A percentile compares a stretch with the other conserved stretches of the same genome.
phyloP scores from a whole-genome alignment of 2,329 filamentous ascomycete species.

The Colletotrichum zoysiae region DNA sequence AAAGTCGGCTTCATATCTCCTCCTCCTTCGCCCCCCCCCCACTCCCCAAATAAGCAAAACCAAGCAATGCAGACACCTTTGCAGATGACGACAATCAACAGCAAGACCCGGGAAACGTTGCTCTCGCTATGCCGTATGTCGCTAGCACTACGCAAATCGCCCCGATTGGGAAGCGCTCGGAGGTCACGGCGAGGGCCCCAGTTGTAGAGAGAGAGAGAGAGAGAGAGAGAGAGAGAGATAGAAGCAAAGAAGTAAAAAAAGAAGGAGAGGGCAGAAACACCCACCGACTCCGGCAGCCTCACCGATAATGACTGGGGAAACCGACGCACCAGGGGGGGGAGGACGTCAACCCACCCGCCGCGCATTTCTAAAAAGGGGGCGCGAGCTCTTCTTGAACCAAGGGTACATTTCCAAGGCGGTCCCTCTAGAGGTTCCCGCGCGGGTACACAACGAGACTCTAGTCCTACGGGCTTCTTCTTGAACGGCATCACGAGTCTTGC shows the following conservation, averaged over 20 bases:
- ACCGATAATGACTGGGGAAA: neutral
- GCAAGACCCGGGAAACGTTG: neutral
- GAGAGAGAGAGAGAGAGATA: too few relatives aligned
- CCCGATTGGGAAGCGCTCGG: conserved; percentile 16
- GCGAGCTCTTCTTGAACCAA: neutral
- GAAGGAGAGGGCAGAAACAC: too few relatives aligned
- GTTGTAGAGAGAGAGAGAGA: neutral
- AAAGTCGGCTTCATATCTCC: too few relatives aligned
- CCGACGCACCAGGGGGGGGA: neutral
- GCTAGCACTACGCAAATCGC: conserved; percentile 24
- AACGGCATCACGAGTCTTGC: neutral
- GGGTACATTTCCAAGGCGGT: too few relatives aligned
- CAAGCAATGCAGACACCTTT: neutral
- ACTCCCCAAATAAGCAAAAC: neutral
- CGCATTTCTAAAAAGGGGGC: neutral
- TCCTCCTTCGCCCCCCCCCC: too few relatives aligned
- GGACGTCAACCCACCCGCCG: neutral
- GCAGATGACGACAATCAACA: neutral
- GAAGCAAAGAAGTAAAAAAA: neutral
- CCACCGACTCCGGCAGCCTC: too few relatives aligned
- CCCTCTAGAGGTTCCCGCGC: too few relatives aligned
- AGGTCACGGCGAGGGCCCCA: neutral
- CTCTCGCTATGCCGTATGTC: conserved; percentile 27
- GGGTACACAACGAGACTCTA: too few relatives aligned
- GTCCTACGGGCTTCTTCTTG: too few relatives aligned